Evolutionary conservation across 2,329 filamentous ascomycete species (phyloP).

Genomic region (Calonectria ilicicola): DNA sequence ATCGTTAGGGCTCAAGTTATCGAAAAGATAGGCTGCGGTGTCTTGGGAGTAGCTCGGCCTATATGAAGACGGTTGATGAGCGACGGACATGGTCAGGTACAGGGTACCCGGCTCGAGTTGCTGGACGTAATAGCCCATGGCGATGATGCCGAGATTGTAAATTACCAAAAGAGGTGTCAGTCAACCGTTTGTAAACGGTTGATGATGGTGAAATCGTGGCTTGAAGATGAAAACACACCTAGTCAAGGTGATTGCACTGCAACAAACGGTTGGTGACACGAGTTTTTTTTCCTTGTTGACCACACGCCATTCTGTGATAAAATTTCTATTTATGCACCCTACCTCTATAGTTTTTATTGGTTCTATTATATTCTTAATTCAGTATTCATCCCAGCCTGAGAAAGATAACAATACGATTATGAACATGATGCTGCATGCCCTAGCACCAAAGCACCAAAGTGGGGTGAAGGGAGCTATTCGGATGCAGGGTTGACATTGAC

Average conservation of each 20-base stretch:
- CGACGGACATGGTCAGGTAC: slow-evolving; percentile 41
- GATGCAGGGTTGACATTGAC: neutral
- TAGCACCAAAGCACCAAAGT: neutral
- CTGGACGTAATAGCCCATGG: slow-evolving; percentile 26
- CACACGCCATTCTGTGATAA: neutral
- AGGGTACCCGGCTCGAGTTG: slow-evolving; percentile 38
- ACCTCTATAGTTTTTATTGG: neutral
- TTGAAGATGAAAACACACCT: neutral
- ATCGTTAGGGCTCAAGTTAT: slow-evolving; percentile 16
- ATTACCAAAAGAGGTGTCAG: too few species aligned
- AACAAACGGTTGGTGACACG: neutral
- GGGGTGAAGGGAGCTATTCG: slow-evolving; percentile 10
- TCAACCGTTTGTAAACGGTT: neutral
- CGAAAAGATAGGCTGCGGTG: slow-evolving; percentile 14
- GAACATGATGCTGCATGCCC: neutral
- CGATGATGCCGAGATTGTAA: too few species aligned
- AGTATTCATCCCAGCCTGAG: neutral
- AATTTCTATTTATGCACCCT: neutral
- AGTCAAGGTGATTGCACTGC: neutral
- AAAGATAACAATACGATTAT: neutral
- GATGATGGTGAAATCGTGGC: neutral
- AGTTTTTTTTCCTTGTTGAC: neutral
- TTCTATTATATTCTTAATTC: neutral
- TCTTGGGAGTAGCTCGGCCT: neutral
- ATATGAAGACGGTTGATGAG: slow-evolving; percentile 19